Conservation (phyloP, 1,284 basidiomycete species). For the Sanghuangporus baumii region DNA sequence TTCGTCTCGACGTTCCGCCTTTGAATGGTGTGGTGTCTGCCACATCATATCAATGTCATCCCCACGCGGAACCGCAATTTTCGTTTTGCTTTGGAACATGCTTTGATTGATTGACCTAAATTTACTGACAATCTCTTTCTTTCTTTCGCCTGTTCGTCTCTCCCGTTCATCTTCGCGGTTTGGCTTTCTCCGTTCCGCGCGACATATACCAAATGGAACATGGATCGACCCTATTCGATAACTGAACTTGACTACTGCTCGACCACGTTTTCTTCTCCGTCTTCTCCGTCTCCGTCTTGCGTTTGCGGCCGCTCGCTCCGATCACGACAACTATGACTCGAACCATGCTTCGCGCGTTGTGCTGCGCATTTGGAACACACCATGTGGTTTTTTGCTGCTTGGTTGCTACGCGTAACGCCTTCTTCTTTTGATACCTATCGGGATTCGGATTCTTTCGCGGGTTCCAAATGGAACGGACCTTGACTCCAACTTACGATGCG, state of each 20-base stretch:
- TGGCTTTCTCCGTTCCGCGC: neutral
- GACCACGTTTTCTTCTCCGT: neutral
- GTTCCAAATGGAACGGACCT: no score
- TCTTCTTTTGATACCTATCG: no score
- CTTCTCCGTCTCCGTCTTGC: neutral
- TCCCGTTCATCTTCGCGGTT: no score
- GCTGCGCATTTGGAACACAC: no score
- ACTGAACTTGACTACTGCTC: neutral
- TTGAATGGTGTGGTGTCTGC: neutral
- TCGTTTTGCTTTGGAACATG: neutral
- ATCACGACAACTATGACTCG: no score
- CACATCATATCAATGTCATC: neutral
- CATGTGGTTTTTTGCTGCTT: no score
- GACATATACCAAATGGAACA: neutral
- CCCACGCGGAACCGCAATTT: neutral
- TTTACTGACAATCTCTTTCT: neutral
- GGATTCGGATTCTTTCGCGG: no score
- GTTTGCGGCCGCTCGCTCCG: neutral
- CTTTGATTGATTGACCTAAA: neutral
- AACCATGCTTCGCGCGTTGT: no score
- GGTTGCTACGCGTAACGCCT: no score
- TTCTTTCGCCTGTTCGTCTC: neutral
- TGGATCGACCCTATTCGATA: neutral
- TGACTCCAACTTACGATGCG: no score
- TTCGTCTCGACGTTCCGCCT: neutral